A percentile compares a stretch with the other conserved stretches of the same genome.
phyloP scores from a whole-genome alignment of 2,329 filamentous ascomycete species.

The Leptographium flavum region DNA sequence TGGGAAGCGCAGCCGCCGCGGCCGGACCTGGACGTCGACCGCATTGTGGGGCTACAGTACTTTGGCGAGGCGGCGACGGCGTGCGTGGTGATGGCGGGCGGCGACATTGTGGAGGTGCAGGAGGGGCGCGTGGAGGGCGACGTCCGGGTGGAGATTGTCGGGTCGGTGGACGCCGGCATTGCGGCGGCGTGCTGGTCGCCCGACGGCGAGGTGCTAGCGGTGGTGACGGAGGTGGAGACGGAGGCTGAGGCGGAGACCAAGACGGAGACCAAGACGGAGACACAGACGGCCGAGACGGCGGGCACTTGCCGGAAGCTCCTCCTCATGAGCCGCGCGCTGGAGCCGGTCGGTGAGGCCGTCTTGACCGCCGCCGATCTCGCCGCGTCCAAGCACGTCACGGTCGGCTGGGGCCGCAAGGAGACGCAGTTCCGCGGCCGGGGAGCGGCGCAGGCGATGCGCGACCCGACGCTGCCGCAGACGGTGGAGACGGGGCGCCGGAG shows the following conservation, averaged over 20 bases:
- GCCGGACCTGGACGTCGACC: conserved; percentile 61
- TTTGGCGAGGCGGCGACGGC: conserved; percentile 66
- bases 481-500: conserved; percentile 74
- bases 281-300: neutral
- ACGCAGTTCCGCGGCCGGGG: conserved; percentile 93
- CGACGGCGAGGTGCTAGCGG: conserved; percentile 78
- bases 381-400: conserved; percentile 84
- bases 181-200: conserved; percentile 84
- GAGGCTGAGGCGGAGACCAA: neutral
- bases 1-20: conserved; percentile 81
- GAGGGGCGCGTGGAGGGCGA: conserved; percentile 38
- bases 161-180: conserved; percentile 86
- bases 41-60: conserved; percentile 66
- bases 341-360: conserved; percentile 61
- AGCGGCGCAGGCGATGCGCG: conserved; percentile 71
- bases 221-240: conserved; percentile 48
- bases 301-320: conserved; percentile 31
- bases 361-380: conserved; percentile 67
- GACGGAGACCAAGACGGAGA: conserved; percentile 35
- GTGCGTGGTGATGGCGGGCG: conserved; percentile 75
- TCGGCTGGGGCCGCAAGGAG: conserved; percentile 96
- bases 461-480: conserved; percentile 88
- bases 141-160: conserved; percentile 85
- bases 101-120: conserved; percentile 76
- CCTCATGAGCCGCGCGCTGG: conserved; percentile 87